A percentile compares a stretch with the other conserved stretches of the same genome.
Evolutionary conservation across 2,329 filamentous ascomycete species (phyloP).

Genomic region (Venturia nashicola): DNA sequence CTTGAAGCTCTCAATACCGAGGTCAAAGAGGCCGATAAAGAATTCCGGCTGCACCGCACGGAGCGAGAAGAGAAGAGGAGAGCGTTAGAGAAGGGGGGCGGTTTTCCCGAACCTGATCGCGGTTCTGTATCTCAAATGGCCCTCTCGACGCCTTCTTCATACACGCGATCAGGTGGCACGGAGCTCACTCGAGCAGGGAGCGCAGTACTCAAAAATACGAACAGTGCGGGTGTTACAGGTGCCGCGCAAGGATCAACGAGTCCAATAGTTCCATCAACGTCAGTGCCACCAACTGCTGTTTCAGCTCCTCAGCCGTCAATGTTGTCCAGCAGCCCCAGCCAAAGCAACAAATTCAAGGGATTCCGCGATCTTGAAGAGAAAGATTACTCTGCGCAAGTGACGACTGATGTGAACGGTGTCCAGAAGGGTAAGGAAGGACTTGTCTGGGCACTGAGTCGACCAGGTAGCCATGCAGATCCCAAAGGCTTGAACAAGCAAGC

Average conservation of each 20-base stretch:
- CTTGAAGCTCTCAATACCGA: slow-evolving; percentile 79
- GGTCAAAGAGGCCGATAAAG: slow-evolving; percentile 88
- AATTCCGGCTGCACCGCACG: slow-evolving; percentile 89
- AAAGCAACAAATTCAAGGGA: slow-evolving; percentile 62
- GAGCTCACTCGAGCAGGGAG: slow-evolving; percentile 1
- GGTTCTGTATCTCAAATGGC: neutral
- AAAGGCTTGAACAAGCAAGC: slow-evolving; percentile 92
- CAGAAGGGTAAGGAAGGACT: slow-evolving; percentile 84
- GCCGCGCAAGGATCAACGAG: neutral
- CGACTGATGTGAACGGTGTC: slow-evolving; percentile 43
- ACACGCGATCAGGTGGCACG: slow-evolving; percentile 10
- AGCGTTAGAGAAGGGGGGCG: slow-evolving; percentile 66
- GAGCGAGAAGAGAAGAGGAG: slow-evolving; percentile 92
- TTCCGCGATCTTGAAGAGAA: slow-evolving; percentile 87
- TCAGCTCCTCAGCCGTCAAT: neutral
- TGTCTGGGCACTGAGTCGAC: slow-evolving; percentile 85
- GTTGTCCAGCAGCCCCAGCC: slow-evolving; percentile 8
- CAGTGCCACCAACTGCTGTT: neutral
- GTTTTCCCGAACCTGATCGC: slow-evolving; percentile 13
- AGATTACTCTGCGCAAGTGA: slow-evolving; percentile 40
- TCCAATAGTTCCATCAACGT: neutral
- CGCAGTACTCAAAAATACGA: neutral
- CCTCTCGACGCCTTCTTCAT: slow-evolving; percentile 10
- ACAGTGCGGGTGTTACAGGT: neutral
- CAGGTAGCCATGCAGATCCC: slow-evolving; percentile 88